Conservation (phyloP, 2,329 filamentous ascomycete genomes). For the Cadophora malorum region DNA sequence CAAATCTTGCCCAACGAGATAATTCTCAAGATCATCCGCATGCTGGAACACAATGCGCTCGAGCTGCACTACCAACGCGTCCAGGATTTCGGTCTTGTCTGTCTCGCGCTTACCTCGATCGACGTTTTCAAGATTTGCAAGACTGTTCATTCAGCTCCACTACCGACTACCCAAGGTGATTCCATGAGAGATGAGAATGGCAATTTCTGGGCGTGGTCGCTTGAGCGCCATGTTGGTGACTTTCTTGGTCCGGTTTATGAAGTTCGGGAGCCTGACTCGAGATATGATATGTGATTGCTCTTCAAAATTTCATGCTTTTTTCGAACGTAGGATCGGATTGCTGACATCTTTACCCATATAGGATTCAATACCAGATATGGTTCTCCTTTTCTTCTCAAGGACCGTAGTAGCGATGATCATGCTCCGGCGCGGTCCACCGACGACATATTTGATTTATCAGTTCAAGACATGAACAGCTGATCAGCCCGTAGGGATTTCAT, state of each 20-base stretch:
- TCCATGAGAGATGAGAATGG: neutral
- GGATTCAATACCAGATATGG: constrained; percentile 1
- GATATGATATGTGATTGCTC: neutral
- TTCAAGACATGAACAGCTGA: neutral
- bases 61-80: constrained; percentile 7
- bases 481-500: neutral
- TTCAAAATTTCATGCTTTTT: no score
- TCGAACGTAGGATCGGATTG: no score
- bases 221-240: constrained; percentile 9
- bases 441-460: neutral
- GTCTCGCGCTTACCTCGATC: neutral
- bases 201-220: constrained; percentile 7
- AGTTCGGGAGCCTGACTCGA: constrained; percentile 4
- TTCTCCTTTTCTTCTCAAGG: constrained; percentile 7
- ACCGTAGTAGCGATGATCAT: neutral
- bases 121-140: constrained; percentile 13
- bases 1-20: neutral
- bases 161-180: neutral
- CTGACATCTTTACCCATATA: neutral
- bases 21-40: neutral
- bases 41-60: neutral
- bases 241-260: neutral
- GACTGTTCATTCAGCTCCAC: neutral
- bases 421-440: neutral
- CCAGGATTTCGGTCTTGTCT: constrained; percentile 4